phyloP scores from a whole-genome alignment of 208 protist genomes.

The Crithidia bombi region DNA sequence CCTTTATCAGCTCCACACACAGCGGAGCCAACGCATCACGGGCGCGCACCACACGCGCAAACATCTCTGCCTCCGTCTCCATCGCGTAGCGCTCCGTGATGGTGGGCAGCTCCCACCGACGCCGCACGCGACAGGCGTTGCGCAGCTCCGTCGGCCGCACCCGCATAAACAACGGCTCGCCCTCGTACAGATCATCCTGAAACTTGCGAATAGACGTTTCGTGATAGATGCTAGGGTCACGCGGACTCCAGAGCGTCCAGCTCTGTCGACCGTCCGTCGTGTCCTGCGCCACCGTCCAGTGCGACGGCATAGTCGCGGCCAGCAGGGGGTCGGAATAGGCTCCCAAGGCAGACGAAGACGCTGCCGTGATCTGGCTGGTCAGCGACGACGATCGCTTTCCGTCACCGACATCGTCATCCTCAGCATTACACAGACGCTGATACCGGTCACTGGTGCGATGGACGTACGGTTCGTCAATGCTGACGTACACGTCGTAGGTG shows the following conservation, averaged over 20 bases:
- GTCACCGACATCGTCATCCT: too few relatives aligned
- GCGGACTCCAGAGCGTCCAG: constrained; percentile 84
- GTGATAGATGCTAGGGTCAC: constrained; percentile 82
- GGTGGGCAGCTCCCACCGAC: constrained; percentile 80
- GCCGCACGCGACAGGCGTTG: constrained; percentile 41
- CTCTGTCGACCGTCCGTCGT: constrained; percentile 61
- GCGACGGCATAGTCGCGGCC: constrained; percentile 56
- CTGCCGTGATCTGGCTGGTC: neutral
- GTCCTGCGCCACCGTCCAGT: constrained; percentile 77
- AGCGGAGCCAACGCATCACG: constrained; percentile 45
- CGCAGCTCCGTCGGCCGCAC: constrained; percentile 45
- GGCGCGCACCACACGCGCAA: constrained; percentile 47
- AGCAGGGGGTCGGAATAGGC: constrained; percentile 47
- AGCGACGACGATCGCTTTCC: too few relatives aligned
- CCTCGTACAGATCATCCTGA: constrained; percentile 88
- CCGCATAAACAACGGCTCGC: constrained; percentile 87
- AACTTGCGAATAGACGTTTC: constrained; percentile 81
- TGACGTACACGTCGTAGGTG: constrained; percentile 90
- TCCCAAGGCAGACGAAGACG: neutral
- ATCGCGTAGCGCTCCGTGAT: constrained; percentile 56
- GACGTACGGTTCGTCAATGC: constrained; percentile 68
- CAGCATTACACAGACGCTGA: constrained; percentile 13
- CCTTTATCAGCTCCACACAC: constrained; percentile 47
- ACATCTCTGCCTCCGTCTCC: constrained; percentile 54
- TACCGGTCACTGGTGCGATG: constrained; percentile 47